phyloP scores from a whole-genome alignment of 2,329 filamentous ascomycete species.

The Cryphonectria carpinicola region DNA sequence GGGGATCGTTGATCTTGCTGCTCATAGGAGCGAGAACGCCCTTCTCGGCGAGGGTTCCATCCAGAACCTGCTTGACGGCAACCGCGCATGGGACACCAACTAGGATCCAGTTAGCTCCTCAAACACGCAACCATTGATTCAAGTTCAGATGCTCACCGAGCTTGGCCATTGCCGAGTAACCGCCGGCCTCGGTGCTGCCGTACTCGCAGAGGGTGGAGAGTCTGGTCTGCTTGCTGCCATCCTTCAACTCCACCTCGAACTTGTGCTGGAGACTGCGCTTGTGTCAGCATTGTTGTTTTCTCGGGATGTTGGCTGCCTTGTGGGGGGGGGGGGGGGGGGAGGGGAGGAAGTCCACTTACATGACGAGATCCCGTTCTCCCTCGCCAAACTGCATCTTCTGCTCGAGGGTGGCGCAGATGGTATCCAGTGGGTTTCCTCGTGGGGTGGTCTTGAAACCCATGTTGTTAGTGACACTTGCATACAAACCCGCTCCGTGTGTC shows the following conservation, averaged over 20 bases:
- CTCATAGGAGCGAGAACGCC: slow-evolving; percentile 79
- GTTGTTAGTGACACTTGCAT: slow-evolving; percentile 69
- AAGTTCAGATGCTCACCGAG: background rate
- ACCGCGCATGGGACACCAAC: slow-evolving; percentile 52
- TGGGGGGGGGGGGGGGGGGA: no score
- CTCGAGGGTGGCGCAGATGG: slow-evolving; percentile 84
- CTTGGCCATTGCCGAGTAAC: slow-evolving; percentile 16
- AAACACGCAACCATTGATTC: background rate
- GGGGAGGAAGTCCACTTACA: slow-evolving; percentile 64
- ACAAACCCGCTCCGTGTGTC: background rate
- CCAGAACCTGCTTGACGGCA: slow-evolving; percentile 76
- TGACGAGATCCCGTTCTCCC: slow-evolving; percentile 80
- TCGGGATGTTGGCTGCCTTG: slow-evolving; percentile 62
- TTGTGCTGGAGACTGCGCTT: slow-evolving; percentile 54
- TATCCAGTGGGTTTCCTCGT: slow-evolving; percentile 80
- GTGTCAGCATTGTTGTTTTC: slow-evolving; percentile 81
- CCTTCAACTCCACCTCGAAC: slow-evolving; percentile 14
- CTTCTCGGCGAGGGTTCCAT: slow-evolving; percentile 74
- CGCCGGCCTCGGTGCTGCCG: slow-evolving; percentile 11
- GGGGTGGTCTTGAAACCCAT: slow-evolving; percentile 76
- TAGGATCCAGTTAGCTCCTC: background rate
- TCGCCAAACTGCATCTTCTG: slow-evolving; percentile 85
- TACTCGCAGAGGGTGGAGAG: slow-evolving; percentile 17
- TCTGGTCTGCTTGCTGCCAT: slow-evolving; percentile 14
- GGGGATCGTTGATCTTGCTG: slow-evolving; percentile 69